phyloP scores from a whole-genome alignment of 2,329 filamentous ascomycete genomes.

The Exophiala aquamarina region DNA sequence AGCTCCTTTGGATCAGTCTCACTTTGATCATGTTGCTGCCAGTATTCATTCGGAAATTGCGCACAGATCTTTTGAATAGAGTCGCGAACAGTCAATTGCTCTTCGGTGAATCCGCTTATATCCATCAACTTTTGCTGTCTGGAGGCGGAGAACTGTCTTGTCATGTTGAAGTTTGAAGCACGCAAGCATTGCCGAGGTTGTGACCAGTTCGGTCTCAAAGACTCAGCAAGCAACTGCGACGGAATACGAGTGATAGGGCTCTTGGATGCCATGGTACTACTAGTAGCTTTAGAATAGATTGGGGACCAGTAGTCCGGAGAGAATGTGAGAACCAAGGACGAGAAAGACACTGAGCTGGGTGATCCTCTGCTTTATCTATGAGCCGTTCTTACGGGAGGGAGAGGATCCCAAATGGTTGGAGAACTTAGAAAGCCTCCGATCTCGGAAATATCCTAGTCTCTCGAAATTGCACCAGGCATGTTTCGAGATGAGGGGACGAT shows the following conservation, averaged over 20 bases:
- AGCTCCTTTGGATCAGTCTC: conserved; percentile 73
- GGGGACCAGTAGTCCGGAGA: not conserved
- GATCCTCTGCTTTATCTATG: not conserved
- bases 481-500: too few relatives aligned
- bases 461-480: too few relatives aligned
- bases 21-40: conserved; percentile 70
- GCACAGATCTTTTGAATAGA: conserved; percentile 68
- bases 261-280: conserved; percentile 9
- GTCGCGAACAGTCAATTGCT: conserved; percentile 70
- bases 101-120: conserved; percentile 68
- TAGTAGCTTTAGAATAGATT: not conserved
- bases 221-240: not conserved
- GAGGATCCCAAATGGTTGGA: too few relatives aligned
- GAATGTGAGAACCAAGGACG: not conserved
- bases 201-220: conserved; percentile 1
- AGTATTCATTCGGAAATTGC: conserved; percentile 72
- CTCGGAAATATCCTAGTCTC: too few relatives aligned
- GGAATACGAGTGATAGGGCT: conserved; percentile 2
- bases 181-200: conserved; percentile 16
- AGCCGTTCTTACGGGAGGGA: too few relatives aligned
- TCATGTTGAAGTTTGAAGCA: not conserved
- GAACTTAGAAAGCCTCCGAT: too few relatives aligned
- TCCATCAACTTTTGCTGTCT: conserved; percentile 59
- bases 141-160: conserved; percentile 16
- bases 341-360: not conserved